Base-by-base conservation (phyloP, 441 rosid species). In the Viola pubescens region DNA sequence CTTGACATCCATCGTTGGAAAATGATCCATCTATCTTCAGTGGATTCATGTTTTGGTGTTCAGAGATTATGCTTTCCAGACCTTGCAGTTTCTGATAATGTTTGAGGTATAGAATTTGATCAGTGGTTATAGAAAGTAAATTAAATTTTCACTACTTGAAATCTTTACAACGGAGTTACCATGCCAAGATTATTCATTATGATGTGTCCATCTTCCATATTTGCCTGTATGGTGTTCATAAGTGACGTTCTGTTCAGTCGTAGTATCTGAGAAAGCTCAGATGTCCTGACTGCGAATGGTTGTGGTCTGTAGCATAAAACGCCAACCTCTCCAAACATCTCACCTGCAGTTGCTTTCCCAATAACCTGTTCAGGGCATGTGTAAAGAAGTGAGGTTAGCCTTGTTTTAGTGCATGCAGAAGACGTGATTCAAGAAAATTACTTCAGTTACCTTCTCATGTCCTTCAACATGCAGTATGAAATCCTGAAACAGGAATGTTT, bases 301-400 rank as follows among this genome's bases (percentile, higher is more conserved):
- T 94, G 96, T 47, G 96, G 89, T 77, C 73, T 82, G 64, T 70
- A 56, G 60, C 73, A 81, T 69, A 94, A 59, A 64, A 94, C 96
- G 68, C 96, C 97, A 52, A 83, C 70, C 78, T 94, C 98, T 65
- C 98, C 98, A 59, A 89, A 78, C 13, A 73, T 62, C 47, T 88
- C 91, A 73, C 92, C 96, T 63, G 84, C 75, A 6, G 56, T 58
- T 45, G 82, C 85, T 77, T 83, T 89, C 43, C 79, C 88, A 37
- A 79, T 66, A 58, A 82, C 73, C 88, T 92, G 81, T 64, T 61
- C 48, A n/a, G 41, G 52, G 14, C 60, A 76, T 38, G 49, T 56
- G 10, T 54, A 49, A n/a, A n/a, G 34, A 52, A 70, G 9, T 59
- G 50, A 62, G 13, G 46, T 61, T 69, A 48, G 43, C 53, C 37